A percentile compares a stretch with the other conserved stretches of the same genome.
Evolutionary conservation across 2,329 filamentous ascomycete genomes (phyloP).

Genomic region (Bipolaris zeicola): DNA sequence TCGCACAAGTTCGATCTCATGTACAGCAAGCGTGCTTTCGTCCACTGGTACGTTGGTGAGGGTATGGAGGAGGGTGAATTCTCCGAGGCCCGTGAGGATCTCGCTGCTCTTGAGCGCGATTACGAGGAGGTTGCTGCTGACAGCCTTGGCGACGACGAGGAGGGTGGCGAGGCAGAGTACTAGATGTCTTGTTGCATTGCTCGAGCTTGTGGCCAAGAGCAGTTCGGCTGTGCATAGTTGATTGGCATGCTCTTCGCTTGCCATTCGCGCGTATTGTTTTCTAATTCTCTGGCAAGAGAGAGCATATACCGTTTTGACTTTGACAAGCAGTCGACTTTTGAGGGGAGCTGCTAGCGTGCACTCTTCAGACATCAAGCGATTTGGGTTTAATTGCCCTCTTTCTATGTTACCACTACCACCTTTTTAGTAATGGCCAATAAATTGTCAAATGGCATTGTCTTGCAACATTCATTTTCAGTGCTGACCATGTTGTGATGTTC

Average conservation of each 20-base stretch:
- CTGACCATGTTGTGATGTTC: not conserved
- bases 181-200: conserved; percentile 55
- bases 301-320: conserved; percentile 23
- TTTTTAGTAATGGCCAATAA: conserved; percentile 36
- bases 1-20: conserved; percentile 99
- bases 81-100: conserved; percentile 97
- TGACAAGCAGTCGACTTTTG: conserved; percentile 29
- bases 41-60: conserved; percentile 99
- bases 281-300: not conserved
- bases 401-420: conserved; percentile 29
- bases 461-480: not conserved
- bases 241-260: conserved; percentile 28
- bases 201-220: conserved; percentile 27
- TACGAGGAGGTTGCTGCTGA: conserved; percentile 97
- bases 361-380: conserved; percentile 29
- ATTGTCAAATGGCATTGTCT: conserved; percentile 19
- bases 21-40: conserved; percentile 99
- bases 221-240: conserved; percentile 36
- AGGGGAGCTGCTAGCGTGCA: conserved; percentile 22
- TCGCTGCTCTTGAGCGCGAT: conserved; percentile 96
- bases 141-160: conserved; percentile 84
- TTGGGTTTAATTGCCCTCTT: conserved; percentile 33
- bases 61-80: conserved; percentile 99
- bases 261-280: conserved; percentile 27
- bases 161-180: conserved; percentile 88